Evolutionary conservation across 768 basidiomycete genomes (phyloP).

Genomic region (Podaxis sp.): DNA sequence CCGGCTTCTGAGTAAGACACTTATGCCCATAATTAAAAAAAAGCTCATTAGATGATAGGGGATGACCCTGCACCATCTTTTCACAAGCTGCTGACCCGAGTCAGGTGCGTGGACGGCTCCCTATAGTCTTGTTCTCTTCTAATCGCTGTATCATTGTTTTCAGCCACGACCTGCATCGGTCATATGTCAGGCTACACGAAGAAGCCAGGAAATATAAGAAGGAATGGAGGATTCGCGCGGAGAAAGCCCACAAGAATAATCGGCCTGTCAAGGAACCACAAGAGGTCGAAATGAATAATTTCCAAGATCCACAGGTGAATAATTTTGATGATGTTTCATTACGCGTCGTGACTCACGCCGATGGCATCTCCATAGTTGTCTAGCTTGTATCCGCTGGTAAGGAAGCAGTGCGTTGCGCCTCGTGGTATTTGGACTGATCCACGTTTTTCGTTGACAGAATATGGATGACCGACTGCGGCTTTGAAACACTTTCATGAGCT

Average conservation of each 20-base stretch:
- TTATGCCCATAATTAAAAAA: neutral
- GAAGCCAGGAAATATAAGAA: conserved; percentile 27
- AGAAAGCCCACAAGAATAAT: conserved; percentile 19
- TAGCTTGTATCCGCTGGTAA: conserved; percentile 16
- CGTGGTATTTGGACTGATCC: neutral
- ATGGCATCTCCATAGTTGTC: conserved; percentile 6
- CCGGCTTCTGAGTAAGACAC: neutral
- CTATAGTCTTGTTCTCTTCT: neutral
- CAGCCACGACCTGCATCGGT: conserved; percentile 33
- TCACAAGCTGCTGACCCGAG: conserved; percentile 26
- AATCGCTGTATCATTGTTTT: neutral
- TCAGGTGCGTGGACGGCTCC: conserved; percentile 26
- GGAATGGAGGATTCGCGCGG: conserved; percentile 20
- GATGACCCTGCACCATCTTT: conserved; percentile 30
- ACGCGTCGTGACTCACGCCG: neutral
- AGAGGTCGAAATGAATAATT: conserved; percentile 35
- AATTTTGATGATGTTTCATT: conserved; percentile 4
- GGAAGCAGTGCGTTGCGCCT: neutral
- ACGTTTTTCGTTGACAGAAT: neutral
- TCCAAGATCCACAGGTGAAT: conserved; percentile 38
- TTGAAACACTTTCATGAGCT: neutral
- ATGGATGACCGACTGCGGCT: neutral
- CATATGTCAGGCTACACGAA: conserved; percentile 29
- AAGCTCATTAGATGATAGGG: conserved; percentile 18
- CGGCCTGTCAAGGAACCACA: conserved; percentile 4